Evolutionary conservation across 306 rosid species (phyloP), one percentile per base, ranked within the genome.

Genomic region (Ormosia semicastrata): DNA sequence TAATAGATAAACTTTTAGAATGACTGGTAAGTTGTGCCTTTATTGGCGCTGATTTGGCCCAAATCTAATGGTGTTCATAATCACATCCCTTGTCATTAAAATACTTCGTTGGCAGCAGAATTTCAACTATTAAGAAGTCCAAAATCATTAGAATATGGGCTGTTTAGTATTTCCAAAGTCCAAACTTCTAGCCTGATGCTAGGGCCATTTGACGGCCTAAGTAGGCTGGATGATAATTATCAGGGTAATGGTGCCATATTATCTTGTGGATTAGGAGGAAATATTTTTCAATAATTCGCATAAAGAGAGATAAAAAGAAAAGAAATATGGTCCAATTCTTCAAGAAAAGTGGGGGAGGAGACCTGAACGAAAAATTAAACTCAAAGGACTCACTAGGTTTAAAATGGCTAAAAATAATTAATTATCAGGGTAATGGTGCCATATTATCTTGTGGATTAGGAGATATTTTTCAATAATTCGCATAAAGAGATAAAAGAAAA

Each of bases 101-200:
- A 9, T 63, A 34, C 52, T 49, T 17, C 1, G n/a, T 32, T 72
- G 54, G 79, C 33, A 17, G 39, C 58, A 44, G 44, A 60, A 59
- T 43, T 72, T 63, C 66, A 13, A 39, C 41, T 12, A 59, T 59
- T 50, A 60, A 43, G 65, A 80, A 37, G 66, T 62, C 52, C 78
- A 60, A 40, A 44, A 60, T 72, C 41, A 59, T 36, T 47, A 32
- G 24, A 60, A 64, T 8, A 18, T 34, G 71, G 59, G 84, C 3
- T 62, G 62, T 59, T 59, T 67, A 32, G 50, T 70, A 69, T 78
- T 15, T 53, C 12, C 12, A 10, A 54, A 24, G 34, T 71, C 34
- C 43, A 49, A 43, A 49, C n/a, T 13, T 60, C 15, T 36, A 7
- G 32, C 63, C 57, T 5, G 50, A 79, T 44, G 32, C 44, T 69